A percentile compares a stretch with the other conserved stretches of the same genome.
These are phyloP conservation scores for Nicotiana sylvestris DNA, from an alignment of 257 asterid genomes.

Conservation along the genomic window DNA sequence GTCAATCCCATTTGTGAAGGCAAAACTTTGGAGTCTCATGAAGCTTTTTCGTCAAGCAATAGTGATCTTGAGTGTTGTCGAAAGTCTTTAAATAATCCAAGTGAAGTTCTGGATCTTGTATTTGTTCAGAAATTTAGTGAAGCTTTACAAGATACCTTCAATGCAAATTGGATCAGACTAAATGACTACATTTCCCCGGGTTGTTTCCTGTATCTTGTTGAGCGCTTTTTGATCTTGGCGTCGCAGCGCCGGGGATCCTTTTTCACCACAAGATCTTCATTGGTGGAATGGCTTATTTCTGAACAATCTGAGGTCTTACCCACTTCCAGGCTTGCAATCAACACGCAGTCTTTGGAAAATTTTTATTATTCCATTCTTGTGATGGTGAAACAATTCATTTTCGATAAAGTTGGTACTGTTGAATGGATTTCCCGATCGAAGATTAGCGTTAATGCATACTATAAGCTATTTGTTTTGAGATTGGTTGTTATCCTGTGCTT, in stretches of 20 bases:
- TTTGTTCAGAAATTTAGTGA: conserved; percentile 17
- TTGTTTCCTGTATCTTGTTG: conserved; percentile 58
- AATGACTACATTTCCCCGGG: conserved; percentile 43
- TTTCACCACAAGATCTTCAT: conserved; percentile 43
- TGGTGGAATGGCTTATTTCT: conserved; percentile 36
- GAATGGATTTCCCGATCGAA: conserved; percentile 34
- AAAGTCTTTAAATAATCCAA: neutral
- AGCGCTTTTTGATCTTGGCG: conserved; percentile 39
- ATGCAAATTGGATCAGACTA: conserved; percentile 21
- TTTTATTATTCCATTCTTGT: conserved; percentile 5
- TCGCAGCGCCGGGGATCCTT: conserved; percentile 31
- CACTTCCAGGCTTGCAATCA: neutral
- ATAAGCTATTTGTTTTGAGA: conserved; percentile 36
- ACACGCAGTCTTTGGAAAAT: neutral
- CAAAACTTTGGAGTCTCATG: neutral
- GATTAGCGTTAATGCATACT: conserved; percentile 13
- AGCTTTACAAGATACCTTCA: conserved; percentile 38
- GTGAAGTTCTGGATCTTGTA: neutral
- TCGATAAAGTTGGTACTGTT: neutral
- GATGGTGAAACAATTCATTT: conserved; percentile 24
- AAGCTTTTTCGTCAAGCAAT: neutral
- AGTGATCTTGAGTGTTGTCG: neutral
- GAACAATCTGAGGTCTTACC: conserved; percentile 19
- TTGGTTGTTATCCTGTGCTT: conserved; percentile 39
- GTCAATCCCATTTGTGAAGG: neutral